A percentile compares a stretch with the other conserved stretches of the same genome.
These are phyloP conservation scores for Jamesozyma jinghongensis DNA, from an alignment of 805 yeast genomes.

Conservation along the genomic window DNA sequence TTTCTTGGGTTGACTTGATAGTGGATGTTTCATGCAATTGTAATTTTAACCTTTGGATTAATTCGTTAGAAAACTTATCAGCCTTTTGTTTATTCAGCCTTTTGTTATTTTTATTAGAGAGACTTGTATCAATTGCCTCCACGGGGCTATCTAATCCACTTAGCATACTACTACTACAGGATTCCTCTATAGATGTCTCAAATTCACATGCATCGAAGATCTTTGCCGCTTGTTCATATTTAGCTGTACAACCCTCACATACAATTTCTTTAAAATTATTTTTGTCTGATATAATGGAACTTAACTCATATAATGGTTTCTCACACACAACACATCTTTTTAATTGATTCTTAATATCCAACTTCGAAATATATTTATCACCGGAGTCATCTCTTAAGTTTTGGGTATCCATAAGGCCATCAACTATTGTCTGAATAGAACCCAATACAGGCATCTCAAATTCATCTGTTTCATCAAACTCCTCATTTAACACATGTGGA, in stretches of 20 bases:
- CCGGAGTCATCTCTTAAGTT: conserved; percentile 5
- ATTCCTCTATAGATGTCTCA: conserved; percentile 21
- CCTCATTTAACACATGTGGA: conserved; percentile 8
- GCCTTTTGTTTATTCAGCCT: not conserved
- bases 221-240: conserved; percentile 43
- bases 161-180: conserved; percentile 4
- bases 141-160: conserved; percentile 11
- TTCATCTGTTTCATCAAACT: not conserved
- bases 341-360: conserved; percentile 16
- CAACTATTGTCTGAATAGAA: conserved; percentile 8
- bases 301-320: conserved; percentile 54
- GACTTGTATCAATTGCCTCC: conserved; percentile 3
- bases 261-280: conserved; percentile 44
- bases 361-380: conserved; percentile 18
- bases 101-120: not conserved
- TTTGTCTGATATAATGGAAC: conserved; percentile 22
- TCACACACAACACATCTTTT: conserved; percentile 59
- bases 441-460: conserved; percentile 1
- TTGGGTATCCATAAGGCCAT: conserved; percentile 12
- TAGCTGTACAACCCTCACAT: conserved; percentile 51
- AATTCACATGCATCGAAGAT: conserved; percentile 34
- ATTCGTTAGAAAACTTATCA: conserved; percentile 26
- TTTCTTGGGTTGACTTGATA: not conserved
- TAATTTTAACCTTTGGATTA: conserved; percentile 27
- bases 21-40: conserved; percentile 15